Conservation (phyloP, 2,329 filamentous ascomycete species). For the Raffaelea arxii region DNA sequence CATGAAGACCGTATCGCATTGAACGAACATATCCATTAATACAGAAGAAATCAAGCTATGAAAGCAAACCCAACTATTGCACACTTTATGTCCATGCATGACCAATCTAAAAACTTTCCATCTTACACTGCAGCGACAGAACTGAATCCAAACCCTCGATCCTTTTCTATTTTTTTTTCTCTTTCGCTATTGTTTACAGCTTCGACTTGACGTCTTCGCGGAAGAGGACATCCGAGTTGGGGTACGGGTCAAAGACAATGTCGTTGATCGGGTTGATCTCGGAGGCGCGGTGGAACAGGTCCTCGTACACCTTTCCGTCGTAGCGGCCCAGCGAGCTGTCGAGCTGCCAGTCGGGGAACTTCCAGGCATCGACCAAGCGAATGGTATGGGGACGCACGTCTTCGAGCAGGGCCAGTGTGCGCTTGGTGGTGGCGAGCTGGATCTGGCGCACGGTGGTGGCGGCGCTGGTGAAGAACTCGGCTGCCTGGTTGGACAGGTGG, state of each 20-base stretch:
- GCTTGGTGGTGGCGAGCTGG: slow-evolving; percentile 51
- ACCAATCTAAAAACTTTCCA: no score
- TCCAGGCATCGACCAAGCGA: slow-evolving; percentile 62
- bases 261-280: slow-evolving; percentile 66
- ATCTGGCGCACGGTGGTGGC: slow-evolving; percentile 51
- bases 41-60: no score
- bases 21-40: no score
- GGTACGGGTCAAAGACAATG: slow-evolving; percentile 63
- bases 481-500: slow-evolving; percentile 53
- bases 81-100: no score
- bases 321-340: slow-evolving; percentile 60
- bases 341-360: slow-evolving; percentile 69
- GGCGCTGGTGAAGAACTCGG: slow-evolving; percentile 30
- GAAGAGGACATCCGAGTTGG: slow-evolving; percentile 49
- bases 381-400: slow-evolving; percentile 67
- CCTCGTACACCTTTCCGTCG: slow-evolving; percentile 69
- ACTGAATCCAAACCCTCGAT: no score
- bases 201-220: slow-evolving; percentile 2
- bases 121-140: no score
- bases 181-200: background rate
- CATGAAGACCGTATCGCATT: no score
- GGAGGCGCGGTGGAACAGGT: slow-evolving; percentile 63
- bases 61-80: no score
- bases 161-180: background rate
- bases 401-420: slow-evolving; percentile 59